These are phyloP conservation scores for Sporothrix brasiliensis DNA, from an alignment of 2,329 filamentous ascomycete species.

Conservation along the genomic window DNA sequence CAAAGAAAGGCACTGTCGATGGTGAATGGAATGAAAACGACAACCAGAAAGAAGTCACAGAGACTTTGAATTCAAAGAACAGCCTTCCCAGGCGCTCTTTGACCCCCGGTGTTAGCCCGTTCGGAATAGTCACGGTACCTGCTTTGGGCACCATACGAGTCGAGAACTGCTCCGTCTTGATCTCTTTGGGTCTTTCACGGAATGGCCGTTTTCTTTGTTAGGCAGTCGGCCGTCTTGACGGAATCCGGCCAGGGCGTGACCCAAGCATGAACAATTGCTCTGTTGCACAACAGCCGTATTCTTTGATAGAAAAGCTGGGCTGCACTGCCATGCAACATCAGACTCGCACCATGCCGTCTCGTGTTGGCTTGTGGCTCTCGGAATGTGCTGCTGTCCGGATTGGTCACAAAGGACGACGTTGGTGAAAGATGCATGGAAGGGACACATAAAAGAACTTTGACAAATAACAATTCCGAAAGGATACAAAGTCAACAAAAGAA, in stretches of 20 bases:
- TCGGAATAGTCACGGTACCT: neutral
- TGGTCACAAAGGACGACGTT: conserved; percentile 17
- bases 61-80: neutral
- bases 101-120: neutral
- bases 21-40: neutral
- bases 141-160: neutral
- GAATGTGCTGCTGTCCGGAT: neutral
- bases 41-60: neutral
- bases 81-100: neutral
- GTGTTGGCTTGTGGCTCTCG: neutral
- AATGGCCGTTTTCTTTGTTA: conserved; percentile 25
- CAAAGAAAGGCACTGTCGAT: neutral
- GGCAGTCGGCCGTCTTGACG: conserved; percentile 21
- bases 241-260: conserved; percentile 8
- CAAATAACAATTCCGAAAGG: neutral
- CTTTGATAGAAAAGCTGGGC: conserved; percentile 3
- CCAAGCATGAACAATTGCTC: neutral
- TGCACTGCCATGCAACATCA: neutral
- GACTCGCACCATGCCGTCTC: neutral
- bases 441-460: neutral
- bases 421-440: neutral
- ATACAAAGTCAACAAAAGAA: neutral
- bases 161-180: neutral
- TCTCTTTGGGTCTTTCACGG: conserved; percentile 12
- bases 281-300: conserved; percentile 17